Percentiles rank a stretch among this genome's conserved stretches.
Conservation (phyloP, 805 yeast genomes). For the Kodamaea nitidulidarum region DNA sequence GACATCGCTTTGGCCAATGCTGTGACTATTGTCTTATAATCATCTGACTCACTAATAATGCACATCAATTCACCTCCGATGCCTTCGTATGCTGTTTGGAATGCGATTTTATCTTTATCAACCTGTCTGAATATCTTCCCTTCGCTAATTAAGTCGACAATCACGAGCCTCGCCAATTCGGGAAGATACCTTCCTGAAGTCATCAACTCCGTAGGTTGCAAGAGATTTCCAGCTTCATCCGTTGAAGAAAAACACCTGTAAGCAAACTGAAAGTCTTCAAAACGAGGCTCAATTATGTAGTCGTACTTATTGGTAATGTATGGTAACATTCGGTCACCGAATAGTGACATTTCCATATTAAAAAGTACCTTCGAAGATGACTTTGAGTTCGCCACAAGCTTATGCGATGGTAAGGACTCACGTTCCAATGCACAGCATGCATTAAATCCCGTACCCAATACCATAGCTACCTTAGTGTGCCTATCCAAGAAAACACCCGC, state of each 20-base stretch:
- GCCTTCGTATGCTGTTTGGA: conserved; percentile 23
- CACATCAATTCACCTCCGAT: conserved; percentile 43
- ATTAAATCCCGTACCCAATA: conserved; percentile 68
- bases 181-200: conserved; percentile 56
- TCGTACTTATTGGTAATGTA: conserved; percentile 37
- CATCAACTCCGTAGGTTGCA: conserved; percentile 56
- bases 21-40: conserved; percentile 15
- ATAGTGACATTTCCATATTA: conserved; percentile 55
- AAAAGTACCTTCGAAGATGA: conserved; percentile 22
- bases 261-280: conserved; percentile 15
- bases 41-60: conserved; percentile 29
- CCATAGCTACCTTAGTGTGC: conserved; percentile 46
- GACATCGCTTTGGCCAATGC: conserved; percentile 19
- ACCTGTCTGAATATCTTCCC: conserved; percentile 25
- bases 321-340: conserved; percentile 39
- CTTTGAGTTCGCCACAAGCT: conserved; percentile 6
- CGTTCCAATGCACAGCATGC: conserved; percentile 40
- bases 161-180: conserved; percentile 45
- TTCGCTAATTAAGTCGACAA: conserved; percentile 30
- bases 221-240: conserved; percentile 28
- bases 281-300: conserved; percentile 32
- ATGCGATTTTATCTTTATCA: conserved; percentile 9
- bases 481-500: conserved; percentile 44
- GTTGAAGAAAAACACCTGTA: conserved; percentile 30
- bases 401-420: conserved; percentile 15